Conservation (phyloP, 225 moss, liverwort and hornwort species). For the Bryum argenteum region DNA sequence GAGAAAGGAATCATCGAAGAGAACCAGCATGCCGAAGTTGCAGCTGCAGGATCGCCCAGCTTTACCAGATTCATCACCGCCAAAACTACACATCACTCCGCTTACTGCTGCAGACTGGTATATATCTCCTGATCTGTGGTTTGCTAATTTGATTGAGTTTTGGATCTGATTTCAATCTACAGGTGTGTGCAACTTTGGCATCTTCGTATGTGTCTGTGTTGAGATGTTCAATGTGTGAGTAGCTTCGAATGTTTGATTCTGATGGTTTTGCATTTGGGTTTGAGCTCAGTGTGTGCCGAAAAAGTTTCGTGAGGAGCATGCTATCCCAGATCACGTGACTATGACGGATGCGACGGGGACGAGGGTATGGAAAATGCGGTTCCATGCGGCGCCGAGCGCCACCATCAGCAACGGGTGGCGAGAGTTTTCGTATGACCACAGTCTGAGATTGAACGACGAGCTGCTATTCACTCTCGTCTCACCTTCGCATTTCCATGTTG, state of each 20-base stretch:
- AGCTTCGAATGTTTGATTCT: no score
- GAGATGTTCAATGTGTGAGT: neutral
- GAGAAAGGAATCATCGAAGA: no score
- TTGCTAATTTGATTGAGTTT: neutral
- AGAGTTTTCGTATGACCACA: conserved; percentile 25
- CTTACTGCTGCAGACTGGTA: conserved; percentile 27
- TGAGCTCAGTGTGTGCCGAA: neutral
- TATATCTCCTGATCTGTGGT: no score
- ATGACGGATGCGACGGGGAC: conserved; percentile 25
- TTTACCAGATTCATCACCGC: conserved; percentile 7
- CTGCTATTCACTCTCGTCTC: conserved; percentile 25
- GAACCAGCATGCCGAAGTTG: no score
- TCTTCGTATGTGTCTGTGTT: neutral
- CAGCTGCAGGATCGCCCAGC: conserved; percentile 2
- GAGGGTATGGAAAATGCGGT: conserved; percentile 25
- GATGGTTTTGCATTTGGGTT: neutral
- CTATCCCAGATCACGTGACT: conserved; percentile 7
- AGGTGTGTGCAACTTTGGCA: neutral
- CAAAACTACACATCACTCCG: conserved; percentile 24
- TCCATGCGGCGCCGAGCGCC: neutral
- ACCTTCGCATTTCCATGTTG: conserved; percentile 19
- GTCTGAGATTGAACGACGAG: neutral
- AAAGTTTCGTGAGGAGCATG: neutral
- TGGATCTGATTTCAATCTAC: neutral
- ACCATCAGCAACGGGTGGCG: conserved; percentile 35